A percentile compares a stretch with the other conserved stretches of the same genome.
Evolutionary conservation across 805 yeast genomes (phyloP).

Genomic region (Teunomyces tritomae): DNA sequence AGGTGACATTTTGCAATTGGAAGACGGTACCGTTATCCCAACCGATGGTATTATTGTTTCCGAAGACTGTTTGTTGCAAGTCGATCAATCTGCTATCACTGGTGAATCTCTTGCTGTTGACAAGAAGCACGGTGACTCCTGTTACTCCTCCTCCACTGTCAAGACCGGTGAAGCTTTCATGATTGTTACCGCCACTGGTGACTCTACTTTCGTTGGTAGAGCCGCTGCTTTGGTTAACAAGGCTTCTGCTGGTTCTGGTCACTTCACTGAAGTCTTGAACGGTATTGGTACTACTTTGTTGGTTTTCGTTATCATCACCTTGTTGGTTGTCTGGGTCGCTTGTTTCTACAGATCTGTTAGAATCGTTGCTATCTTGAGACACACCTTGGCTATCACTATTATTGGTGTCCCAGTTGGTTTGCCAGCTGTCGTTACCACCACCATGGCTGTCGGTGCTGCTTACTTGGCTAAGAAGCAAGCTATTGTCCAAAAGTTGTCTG

Average conservation of each 20-base stretch:
- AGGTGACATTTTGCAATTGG: slow-evolving; percentile 90
- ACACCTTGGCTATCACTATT: slow-evolving; percentile 92
- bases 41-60: slow-evolving; percentile 90
- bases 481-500: slow-evolving; percentile 93
- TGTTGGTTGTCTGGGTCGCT: slow-evolving; percentile 88
- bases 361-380: slow-evolving; percentile 85
- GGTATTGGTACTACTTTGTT: slow-evolving; percentile 93
- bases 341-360: slow-evolving; percentile 88
- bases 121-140: slow-evolving; percentile 82
- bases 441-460: slow-evolving; percentile 99
- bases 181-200: slow-evolving; percentile 95
- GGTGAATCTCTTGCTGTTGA: slow-evolving; percentile 97
- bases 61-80: slow-evolving; percentile 82
- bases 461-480: slow-evolving; percentile 96
- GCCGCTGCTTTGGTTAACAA: slow-evolving; percentile 95
- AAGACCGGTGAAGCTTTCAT: slow-evolving; percentile 94
- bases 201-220: slow-evolving; percentile 92
- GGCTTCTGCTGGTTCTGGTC: slow-evolving; percentile 92
- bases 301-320: slow-evolving; percentile 83
- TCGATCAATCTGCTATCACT: slow-evolving; percentile 95
- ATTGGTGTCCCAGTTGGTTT: slow-evolving; percentile 98
- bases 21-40: slow-evolving; percentile 90
- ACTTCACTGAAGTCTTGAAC: slow-evolving; percentile 95
- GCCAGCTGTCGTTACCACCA: slow-evolving; percentile 97
- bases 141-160: slow-evolving; percentile 90